phyloP scores from a whole-genome alignment of 495 filamentous ascomycete species.

The Podospora conica region DNA sequence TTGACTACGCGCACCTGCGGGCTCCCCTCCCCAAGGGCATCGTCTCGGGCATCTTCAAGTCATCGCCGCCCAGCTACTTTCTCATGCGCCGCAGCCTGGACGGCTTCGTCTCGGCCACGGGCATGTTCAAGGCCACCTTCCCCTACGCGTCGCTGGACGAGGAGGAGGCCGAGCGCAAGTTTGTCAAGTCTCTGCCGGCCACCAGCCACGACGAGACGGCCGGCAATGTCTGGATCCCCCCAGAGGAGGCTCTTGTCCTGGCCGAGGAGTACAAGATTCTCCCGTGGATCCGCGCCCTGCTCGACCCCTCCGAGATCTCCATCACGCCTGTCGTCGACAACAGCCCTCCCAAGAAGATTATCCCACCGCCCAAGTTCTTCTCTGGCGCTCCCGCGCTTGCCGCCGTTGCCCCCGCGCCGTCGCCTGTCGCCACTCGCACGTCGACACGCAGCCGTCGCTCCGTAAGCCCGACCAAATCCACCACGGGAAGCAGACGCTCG shows the following conservation, averaged over 20 bases:
- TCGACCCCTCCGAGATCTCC: constrained; percentile 67
- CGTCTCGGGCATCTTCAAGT: constrained; percentile 85
- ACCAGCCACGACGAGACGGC: constrained; percentile 89
- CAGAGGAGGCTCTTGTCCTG: constrained; percentile 71
- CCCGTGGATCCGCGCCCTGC: constrained; percentile 82
- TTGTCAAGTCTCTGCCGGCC: constrained; percentile 68
- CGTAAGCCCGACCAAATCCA: constrained; percentile 47
- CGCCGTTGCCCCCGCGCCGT: constrained; percentile 37
- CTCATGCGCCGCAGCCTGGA: constrained; percentile 95
- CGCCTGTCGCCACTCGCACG: constrained; percentile 36
- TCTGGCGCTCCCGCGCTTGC: constrained; percentile 33
- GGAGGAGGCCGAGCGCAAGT: constrained; percentile 79
- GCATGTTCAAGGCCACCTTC: constrained; percentile 99
- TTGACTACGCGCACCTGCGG: constrained; percentile 93
- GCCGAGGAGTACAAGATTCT: constrained; percentile 74
- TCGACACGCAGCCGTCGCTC: constrained; percentile 48
- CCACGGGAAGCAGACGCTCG: constrained; percentile 41
- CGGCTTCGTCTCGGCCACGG: constrained; percentile 90
- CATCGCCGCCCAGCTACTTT: constrained; percentile 85
- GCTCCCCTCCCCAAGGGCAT: constrained; percentile 85
- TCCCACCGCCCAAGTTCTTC: constrained; percentile 60
- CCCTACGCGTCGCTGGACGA: constrained; percentile 83
- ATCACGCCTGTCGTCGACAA: constrained; percentile 36
- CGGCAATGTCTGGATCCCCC: constrained; percentile 93
- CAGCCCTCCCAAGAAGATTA: constrained; percentile 58